Conservation (phyloP, 73 alveolate genomes). For the Loxodes magnus region DNA sequence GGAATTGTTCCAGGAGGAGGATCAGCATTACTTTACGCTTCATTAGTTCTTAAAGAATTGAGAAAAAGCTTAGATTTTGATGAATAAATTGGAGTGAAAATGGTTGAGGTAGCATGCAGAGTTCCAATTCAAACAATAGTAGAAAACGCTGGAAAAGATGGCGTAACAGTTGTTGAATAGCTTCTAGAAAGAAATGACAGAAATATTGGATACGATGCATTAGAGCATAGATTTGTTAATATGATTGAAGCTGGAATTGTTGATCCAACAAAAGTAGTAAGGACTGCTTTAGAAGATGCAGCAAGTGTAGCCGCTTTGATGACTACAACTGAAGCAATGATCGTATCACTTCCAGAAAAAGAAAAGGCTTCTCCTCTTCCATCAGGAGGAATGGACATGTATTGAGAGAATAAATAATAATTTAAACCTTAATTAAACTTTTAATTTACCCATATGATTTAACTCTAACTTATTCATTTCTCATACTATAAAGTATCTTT, state of each 20-base stretch:
- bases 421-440: too few relatives aligned
- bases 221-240: conserved; percentile 53
- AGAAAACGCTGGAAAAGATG: conserved; percentile 87
- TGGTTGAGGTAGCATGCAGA: conserved; percentile 65
- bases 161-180: conserved; percentile 67
- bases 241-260: conserved; percentile 80
- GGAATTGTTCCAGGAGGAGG: conserved; percentile 97
- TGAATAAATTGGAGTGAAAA: conserved; percentile 75
- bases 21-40: conserved; percentile 84
- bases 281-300: conserved; percentile 92
- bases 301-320: conserved; percentile 89
- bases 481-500: too few relatives aligned
- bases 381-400: too few relatives aligned
- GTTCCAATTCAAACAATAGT: conserved; percentile 76
- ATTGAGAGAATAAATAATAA: too few relatives aligned
- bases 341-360: conserved; percentile 37
- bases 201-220: conserved; percentile 74
- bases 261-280: conserved; percentile 97
- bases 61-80: conserved; percentile 77
- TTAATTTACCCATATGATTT: too few relatives aligned
- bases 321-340: conserved; percentile 90
- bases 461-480: too few relatives aligned
- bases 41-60: conserved; percentile 48
- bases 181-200: conserved; percentile 51
- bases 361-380: too few relatives aligned